Evolutionary conservation across 1,139 yeast genomes (phyloP).

Genomic region (Chernovozyma sophiae-reginae): DNA sequence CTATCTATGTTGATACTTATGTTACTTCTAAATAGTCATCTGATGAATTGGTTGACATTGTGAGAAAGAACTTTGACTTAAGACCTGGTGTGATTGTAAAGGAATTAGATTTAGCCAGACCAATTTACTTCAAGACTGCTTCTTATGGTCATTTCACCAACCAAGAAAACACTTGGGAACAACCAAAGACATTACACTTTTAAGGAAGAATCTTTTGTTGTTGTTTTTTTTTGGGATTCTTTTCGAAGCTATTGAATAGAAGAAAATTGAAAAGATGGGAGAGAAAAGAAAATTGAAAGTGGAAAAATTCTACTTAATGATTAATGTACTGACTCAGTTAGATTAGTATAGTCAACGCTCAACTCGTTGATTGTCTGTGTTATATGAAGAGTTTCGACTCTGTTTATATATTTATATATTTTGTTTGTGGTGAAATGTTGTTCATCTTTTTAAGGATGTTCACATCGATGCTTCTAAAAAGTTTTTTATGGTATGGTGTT

Average conservation of each 20-base stretch:
- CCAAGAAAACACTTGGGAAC: slow-evolving; percentile 98
- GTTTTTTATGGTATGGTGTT: slow-evolving; percentile 1
- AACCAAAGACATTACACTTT: slow-evolving; percentile 82
- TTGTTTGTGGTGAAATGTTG: slow-evolving; percentile 5
- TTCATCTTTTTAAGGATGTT: background rate
- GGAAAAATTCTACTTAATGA: slow-evolving; percentile 23
- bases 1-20: slow-evolving; percentile 91
- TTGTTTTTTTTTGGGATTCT: slow-evolving; percentile 10
- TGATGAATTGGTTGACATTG: slow-evolving; percentile 84
- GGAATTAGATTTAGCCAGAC: slow-evolving; percentile 96
- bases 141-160: slow-evolving; percentile 99
- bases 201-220: too few species aligned
- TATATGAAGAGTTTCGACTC: background rate
- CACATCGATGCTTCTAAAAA: slow-evolving; percentile 1
- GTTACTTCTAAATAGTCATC: slow-evolving; percentile 92
- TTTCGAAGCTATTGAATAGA: background rate
- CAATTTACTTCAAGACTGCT: slow-evolving; percentile 98
- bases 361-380: slow-evolving; percentile 40
- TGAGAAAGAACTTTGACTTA: slow-evolving; percentile 91
- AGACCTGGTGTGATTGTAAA: slow-evolving; percentile 99
- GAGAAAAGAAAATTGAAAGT: background rate
- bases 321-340: slow-evolving; percentile 45
- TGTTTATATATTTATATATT: slow-evolving; percentile 14
- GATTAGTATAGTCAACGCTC: slow-evolving; percentile 37
- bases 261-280: background rate